These are phyloP conservation scores for Candida nitratophila DNA, from an alignment of 805 yeast genomes.

Conservation along the genomic window DNA sequence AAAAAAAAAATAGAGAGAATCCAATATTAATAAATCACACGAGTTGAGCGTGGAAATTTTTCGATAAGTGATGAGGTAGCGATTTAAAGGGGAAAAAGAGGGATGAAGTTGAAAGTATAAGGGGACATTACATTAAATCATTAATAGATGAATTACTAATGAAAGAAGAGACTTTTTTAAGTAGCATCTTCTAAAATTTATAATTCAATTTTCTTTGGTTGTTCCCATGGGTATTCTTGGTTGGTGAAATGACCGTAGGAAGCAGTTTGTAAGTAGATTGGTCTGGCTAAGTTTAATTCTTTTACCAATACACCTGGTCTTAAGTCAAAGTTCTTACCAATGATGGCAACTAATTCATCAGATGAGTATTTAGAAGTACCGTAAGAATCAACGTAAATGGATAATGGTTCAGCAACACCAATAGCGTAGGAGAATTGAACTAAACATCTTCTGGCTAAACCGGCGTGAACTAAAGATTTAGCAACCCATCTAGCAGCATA, in stretches of 20 bases:
- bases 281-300: slow-evolving; percentile 96
- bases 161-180: too few species aligned
- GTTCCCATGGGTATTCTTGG: slow-evolving; percentile 98
- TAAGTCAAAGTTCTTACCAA: slow-evolving; percentile 91
- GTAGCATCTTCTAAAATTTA: too few species aligned
- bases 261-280: slow-evolving; percentile 98
- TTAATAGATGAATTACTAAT: background rate
- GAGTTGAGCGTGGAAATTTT: slow-evolving; percentile 26
- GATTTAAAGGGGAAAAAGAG: background rate
- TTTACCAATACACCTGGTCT: slow-evolving; percentile 99
- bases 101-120: too few species aligned
- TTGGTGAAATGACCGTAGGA: slow-evolving; percentile 99
- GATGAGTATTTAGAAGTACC: slow-evolving; percentile 92
- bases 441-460: slow-evolving; percentile 92
- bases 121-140: background rate
- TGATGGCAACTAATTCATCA: slow-evolving; percentile 84
- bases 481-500: slow-evolving; percentile 99
- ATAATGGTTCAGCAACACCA: slow-evolving; percentile 99
- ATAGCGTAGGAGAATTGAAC: slow-evolving; percentile 99
- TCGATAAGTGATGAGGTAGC: too few species aligned
- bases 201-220: slow-evolving; percentile 72
- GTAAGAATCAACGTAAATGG: slow-evolving; percentile 95
- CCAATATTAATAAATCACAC: slow-evolving; percentile 4
- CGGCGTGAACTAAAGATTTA: slow-evolving; percentile 92
- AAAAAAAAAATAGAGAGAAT: background rate